These are phyloP conservation scores for Taphrina pruni DNA, from an alignment of 1,139 yeast genomes.

Conservation along the genomic window DNA sequence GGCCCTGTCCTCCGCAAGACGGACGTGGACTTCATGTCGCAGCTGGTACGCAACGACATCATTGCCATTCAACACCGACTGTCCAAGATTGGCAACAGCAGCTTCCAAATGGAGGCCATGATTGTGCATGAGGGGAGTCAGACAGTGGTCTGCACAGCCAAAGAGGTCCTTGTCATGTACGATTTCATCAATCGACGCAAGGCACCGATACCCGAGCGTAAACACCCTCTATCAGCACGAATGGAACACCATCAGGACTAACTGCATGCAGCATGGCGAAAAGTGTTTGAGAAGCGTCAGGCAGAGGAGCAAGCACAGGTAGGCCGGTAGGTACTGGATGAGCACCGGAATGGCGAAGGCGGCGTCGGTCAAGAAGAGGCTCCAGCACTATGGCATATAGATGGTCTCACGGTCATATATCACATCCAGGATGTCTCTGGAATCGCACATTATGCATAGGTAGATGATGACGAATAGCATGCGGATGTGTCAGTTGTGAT, in stretches of 20 bases:
- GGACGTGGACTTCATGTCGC: slow-evolving; percentile 25
- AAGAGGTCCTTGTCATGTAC: slow-evolving; percentile 34
- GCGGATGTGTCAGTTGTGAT: too few relatives aligned
- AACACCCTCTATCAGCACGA: not conserved
- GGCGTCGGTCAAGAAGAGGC: too few relatives aligned
- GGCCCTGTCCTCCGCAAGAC: slow-evolving; percentile 33
- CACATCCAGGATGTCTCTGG: too few relatives aligned
- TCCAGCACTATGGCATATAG: too few relatives aligned
- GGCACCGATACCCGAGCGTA: slow-evolving; percentile 32
- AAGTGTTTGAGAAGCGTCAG: slow-evolving; percentile 9
- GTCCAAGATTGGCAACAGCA: slow-evolving; percentile 14
- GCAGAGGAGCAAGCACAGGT: not conserved
- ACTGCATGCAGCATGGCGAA: not conserved
- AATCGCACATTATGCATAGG: too few relatives aligned
- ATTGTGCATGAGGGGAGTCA: slow-evolving; percentile 27
- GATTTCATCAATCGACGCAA: slow-evolving; percentile 24
- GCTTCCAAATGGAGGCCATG: slow-evolving; percentile 25
- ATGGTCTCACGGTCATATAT: too few relatives aligned
- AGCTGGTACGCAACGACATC: slow-evolving; percentile 34
- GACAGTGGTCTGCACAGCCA: slow-evolving; percentile 26
- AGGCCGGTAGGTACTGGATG: too few relatives aligned
- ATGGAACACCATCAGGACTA: too few relatives aligned
- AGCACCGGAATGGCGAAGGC: too few relatives aligned
- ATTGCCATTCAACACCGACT: slow-evolving; percentile 28
- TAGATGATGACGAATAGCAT: too few relatives aligned